Base-by-base conservation (phyloP, 2,329 filamentous ascomycete species). In the Aspergillus proliferans region DNA sequence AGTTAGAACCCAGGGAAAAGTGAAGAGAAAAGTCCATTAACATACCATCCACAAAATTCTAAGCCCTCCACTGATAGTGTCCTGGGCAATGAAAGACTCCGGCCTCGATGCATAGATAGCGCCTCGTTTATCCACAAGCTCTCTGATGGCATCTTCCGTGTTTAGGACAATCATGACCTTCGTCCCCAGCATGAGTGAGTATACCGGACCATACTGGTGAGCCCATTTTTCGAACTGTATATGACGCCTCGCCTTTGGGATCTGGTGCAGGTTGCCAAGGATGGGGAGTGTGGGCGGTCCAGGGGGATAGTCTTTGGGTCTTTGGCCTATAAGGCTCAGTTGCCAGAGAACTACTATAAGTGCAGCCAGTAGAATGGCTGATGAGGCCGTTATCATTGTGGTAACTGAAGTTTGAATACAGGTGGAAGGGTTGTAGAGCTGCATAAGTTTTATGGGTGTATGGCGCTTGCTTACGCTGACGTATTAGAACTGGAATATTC, bases 61-160 rank as follows among this genome's bases (percentile, higher is more conserved):
- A 30, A 30, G 52, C 10, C 51, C 49, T 39, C 53, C 42, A 1
- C 47, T 53, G 47, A 57, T 55, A 19, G 55, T 46, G 6, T 48
- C 19, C 38, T 55, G 48, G 6, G 48, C 41, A 2, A 57, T 51
- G 18, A 44, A 43, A 6, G 44, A 53, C 15, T 26, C 22, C 24
- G 42, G 42, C 3, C 22, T 14, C 4, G 15, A 15, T 3, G 10
- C n/a, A 26, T 18, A 44, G 42, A 19, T 9, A 15, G 24, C 19
- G 1, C 19, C 15, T 10, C 18, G 26, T 26, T n/a, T 22, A 19
- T 15, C 24, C 14, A 26, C 42, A 10, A 24, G 15, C n/a, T 44
- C 42, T 30, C 30, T 21, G 42, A 44, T 26, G 15, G 15, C 24
- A 15, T 30, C 15, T 9, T 30, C 15, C 14, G 26, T 30, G 42